Conservation (phyloP, 2,329 filamentous ascomycete species). For the Pseudogymnoascus sp. region DNA sequence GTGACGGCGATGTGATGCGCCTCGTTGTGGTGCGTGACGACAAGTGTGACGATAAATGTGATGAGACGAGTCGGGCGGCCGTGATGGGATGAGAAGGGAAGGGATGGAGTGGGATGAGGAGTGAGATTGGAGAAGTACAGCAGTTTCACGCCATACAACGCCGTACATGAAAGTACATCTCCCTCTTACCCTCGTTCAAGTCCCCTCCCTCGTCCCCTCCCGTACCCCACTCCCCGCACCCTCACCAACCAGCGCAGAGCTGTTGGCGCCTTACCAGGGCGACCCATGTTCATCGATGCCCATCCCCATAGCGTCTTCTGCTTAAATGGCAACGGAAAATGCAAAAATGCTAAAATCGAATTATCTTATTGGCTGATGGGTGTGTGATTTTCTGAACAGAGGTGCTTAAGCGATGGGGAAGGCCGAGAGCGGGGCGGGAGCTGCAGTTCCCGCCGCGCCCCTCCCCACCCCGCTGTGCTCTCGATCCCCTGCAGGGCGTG, state of each 20-base stretch:
- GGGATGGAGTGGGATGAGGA: too few species aligned
- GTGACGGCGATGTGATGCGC: slow-evolving; percentile 6
- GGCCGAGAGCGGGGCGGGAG: slow-evolving; percentile 1
- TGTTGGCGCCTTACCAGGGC: slow-evolving; percentile 1
- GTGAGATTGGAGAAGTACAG: neutral
- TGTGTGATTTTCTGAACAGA: slow-evolving; percentile 1
- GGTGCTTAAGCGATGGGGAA: neutral
- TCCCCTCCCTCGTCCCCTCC: neutral
- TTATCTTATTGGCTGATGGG: neutral
- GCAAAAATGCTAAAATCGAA: neutral
- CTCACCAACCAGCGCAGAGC: slow-evolving; percentile 1
- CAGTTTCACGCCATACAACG: neutral
- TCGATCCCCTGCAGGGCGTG: neutral
- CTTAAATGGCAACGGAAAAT: neutral
- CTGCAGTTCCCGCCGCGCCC: neutral
- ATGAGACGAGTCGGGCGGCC: neutral
- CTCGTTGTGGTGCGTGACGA: slow-evolving; percentile 4
- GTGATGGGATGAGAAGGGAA: neutral
- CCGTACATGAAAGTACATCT: neutral
- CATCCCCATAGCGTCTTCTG: neutral
- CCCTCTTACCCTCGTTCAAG: neutral
- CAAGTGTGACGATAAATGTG: slow-evolving; percentile 5
- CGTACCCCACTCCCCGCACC: slow-evolving; percentile 3
- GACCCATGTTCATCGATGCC: neutral
- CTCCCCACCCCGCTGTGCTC: neutral